Percentiles rank a stretch among this genome's conserved stretches.
Evolutionary conservation across 2,329 filamentous ascomycete species (phyloP).

Genomic region (Exophiala sp.): DNA sequence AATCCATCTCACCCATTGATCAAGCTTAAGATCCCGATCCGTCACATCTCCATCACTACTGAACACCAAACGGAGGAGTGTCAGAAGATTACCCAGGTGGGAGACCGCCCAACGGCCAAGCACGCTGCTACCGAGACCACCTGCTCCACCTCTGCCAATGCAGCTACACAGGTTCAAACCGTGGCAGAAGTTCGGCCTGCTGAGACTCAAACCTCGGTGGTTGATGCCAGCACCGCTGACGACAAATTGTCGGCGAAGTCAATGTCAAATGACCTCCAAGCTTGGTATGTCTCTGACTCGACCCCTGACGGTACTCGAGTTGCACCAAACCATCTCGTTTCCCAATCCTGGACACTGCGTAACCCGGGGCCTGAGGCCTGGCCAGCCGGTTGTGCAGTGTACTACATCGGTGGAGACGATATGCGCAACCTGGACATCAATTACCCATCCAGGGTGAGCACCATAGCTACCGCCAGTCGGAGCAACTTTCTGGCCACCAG

Average conservation of each 20-base stretch:
- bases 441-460: conserved; percentile 69
- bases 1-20: conserved; percentile 95
- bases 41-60: conserved; percentile 80
- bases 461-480: conserved; percentile 72
- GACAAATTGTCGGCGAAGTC: conserved; percentile 33
- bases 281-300: conserved; percentile 69
- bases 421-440: conserved; percentile 86
- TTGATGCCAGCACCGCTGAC: conserved; percentile 2
- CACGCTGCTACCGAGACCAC: conserved; percentile 50
- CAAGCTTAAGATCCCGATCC: conserved; percentile 91
- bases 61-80: conserved; percentile 69
- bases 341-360: conserved; percentile 84
- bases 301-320: conserved; percentile 72
- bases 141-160: conserved; percentile 45
- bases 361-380: conserved; percentile 75
- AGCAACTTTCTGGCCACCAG: conserved; percentile 68
- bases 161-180: conserved; percentile 62
- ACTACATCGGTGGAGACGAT: conserved; percentile 88
- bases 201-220: conserved; percentile 33
- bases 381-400: conserved; percentile 84
- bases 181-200: conserved; percentile 65
- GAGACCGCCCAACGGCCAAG: conserved; percentile 52
- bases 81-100: conserved; percentile 61
- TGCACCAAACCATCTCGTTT: conserved; percentile 65
- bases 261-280: conserved; percentile 48